Percentiles rank a stretch among this genome's conserved stretches.
phyloP scores from a whole-genome alignment of 2,329 filamentous ascomycete species.

The Aspergillus pseudotamarii region DNA sequence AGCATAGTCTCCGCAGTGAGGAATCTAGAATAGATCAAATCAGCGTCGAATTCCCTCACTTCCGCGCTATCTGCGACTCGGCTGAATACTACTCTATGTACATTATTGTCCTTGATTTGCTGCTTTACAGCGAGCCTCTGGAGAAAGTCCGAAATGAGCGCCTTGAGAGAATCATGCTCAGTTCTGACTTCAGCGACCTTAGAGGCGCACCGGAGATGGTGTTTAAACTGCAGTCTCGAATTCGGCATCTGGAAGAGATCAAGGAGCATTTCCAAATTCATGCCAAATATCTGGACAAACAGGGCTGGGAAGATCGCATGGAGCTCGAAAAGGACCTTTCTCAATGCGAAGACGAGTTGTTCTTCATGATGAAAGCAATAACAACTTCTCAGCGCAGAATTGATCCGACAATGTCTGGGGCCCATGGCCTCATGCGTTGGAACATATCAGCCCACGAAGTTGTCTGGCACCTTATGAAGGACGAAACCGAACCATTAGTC shows the following conservation, averaged over 20 bases:
- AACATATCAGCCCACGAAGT: constrained; percentile 94
- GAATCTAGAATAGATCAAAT: constrained; percentile 93
- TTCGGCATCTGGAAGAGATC: constrained; percentile 92
- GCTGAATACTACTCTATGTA: constrained; percentile 98
- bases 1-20: constrained; percentile 46
- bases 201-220: constrained; percentile 93
- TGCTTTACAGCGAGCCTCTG: constrained; percentile 93
- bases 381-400: constrained; percentile 90
- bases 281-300: constrained; percentile 79
- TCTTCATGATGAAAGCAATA: constrained; percentile 99
- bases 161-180: constrained; percentile 97
- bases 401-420: constrained; percentile 66
- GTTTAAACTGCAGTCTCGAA: constrained; percentile 84
- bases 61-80: constrained; percentile 94
- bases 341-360: constrained; percentile 91
- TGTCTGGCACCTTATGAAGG: constrained; percentile 93
- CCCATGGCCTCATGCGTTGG: constrained; percentile 82
- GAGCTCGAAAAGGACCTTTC: constrained; percentile 87
- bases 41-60: constrained; percentile 93
- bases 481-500: constrained; percentile 82
- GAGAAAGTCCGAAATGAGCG: constrained; percentile 97
- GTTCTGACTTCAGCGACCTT: constrained; percentile 96
- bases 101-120: constrained; percentile 91
- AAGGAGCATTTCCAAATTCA: constrained; percentile 95
- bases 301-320: constrained; percentile 88